Evolutionary conservation across 495 filamentous ascomycete species (phyloP).

Genomic region (Oidiodendron maius): DNA sequence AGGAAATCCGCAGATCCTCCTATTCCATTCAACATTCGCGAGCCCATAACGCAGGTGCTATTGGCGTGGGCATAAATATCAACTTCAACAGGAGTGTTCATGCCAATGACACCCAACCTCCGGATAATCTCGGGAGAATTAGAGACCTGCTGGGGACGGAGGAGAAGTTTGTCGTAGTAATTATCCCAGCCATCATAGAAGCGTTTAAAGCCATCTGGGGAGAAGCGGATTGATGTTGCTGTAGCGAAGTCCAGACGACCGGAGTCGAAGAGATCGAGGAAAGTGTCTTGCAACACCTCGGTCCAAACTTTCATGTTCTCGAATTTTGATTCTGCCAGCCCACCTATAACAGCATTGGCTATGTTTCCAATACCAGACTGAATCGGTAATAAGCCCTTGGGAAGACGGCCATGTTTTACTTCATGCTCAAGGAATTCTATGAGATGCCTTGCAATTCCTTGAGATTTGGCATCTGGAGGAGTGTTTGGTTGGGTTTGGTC

Average conservation of each 20-base stretch:
- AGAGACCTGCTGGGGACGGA: constrained; percentile 81
- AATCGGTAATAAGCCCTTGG: constrained; percentile 71
- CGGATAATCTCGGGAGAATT: constrained; percentile 96
- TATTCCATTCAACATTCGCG: constrained; percentile 86
- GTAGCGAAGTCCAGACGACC: constrained; percentile 88
- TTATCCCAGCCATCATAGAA: constrained; percentile 84
- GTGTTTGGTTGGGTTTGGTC: constrained; percentile 76
- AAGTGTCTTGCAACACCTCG: constrained; percentile 88
- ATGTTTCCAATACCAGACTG: constrained; percentile 94
- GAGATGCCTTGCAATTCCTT: constrained; percentile 70
- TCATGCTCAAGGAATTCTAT: constrained; percentile 85
- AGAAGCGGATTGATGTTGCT: constrained; percentile 87
- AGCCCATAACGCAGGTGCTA: constrained; percentile 86
- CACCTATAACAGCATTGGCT: constrained; percentile 87
- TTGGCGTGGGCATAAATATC: constrained; percentile 95
- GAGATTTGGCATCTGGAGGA: constrained; percentile 66
- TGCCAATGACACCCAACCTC: constrained; percentile 80
- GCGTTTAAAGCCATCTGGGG: constrained; percentile 83
- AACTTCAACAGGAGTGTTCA: constrained; percentile 94
- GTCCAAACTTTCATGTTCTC: constrained; percentile 88
- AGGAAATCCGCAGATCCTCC: constrained; percentile 88
- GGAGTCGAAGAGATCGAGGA: constrained; percentile 90
- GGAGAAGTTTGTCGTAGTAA: constrained; percentile 78
- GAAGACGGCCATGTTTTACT: constrained; percentile 70
- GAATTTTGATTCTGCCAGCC: constrained; percentile 79